phyloP scores from a whole-genome alignment of 495 filamentous ascomycete genomes.

The Aspergillus leporis region DNA sequence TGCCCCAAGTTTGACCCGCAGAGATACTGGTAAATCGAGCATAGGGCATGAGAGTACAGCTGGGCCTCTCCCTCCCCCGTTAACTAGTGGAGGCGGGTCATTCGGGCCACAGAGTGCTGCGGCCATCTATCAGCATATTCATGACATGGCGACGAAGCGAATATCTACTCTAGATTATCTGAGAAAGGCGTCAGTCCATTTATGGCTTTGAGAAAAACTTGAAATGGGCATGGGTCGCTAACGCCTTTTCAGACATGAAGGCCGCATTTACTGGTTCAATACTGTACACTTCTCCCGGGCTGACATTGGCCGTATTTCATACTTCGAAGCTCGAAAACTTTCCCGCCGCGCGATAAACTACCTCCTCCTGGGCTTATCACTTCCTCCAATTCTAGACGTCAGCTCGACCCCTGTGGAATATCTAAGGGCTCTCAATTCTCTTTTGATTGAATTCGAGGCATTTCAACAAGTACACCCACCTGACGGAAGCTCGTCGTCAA shows the following conservation, averaged over 20 bases:
- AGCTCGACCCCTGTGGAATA: constrained; percentile 80
- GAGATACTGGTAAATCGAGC: constrained; percentile 40
- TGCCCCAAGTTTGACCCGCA: constrained; percentile 34
- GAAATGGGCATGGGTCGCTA: constrained; percentile 3
- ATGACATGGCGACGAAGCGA: constrained; percentile 85
- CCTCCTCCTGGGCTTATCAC: constrained; percentile 85
- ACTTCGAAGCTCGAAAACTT: constrained; percentile 79
- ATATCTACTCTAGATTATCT: constrained; percentile 97
- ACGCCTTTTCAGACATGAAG: constrained; percentile 67
- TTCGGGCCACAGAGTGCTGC: constrained; percentile 63
- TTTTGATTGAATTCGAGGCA: constrained; percentile 88
- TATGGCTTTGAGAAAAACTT: not conserved
- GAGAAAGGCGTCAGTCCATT: constrained; percentile 74
- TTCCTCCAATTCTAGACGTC: constrained; percentile 85
- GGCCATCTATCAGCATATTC: constrained; percentile 77
- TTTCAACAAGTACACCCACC: constrained; percentile 84
- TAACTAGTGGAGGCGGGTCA: constrained; percentile 35
- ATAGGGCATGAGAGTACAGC: constrained; percentile 30
- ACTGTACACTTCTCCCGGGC: constrained; percentile 85
- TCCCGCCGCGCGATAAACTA: constrained; percentile 88
- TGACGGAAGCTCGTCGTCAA: constrained; percentile 66
- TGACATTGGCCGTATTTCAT: constrained; percentile 79
- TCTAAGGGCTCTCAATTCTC: constrained; percentile 79
- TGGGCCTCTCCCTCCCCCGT: constrained; percentile 29
- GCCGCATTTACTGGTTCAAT: constrained; percentile 96